Evolutionary conservation across 192 early-diverging fungal genomes (phyloP).

Genomic region (Coemansia guatemalensis): DNA sequence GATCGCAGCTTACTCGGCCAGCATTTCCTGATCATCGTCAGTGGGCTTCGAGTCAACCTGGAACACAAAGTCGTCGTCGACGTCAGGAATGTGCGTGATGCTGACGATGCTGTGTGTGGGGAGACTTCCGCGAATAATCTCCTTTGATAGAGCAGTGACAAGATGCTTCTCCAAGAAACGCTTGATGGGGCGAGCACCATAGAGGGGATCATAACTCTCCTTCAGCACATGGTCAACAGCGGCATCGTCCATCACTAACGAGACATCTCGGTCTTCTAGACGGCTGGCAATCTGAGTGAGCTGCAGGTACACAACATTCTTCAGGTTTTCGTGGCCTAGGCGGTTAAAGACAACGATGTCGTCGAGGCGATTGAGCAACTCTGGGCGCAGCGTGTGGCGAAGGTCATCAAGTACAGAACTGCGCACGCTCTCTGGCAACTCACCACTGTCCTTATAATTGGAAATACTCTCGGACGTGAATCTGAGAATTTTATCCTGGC

Average conservation of each 20-base stretch:
- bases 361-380: constrained; percentile 95
- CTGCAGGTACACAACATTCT: constrained; percentile 72
- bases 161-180: constrained; percentile 85
- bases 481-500: constrained; percentile 61
- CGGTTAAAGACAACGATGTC: constrained; percentile 89
- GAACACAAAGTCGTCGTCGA: constrained; percentile 38
- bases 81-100: constrained; percentile 42
- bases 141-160: constrained; percentile 75
- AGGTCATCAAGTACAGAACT: constrained; percentile 82
- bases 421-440: constrained; percentile 45
- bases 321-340: constrained; percentile 61
- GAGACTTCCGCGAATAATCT: constrained; percentile 67
- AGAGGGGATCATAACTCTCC: constrained; percentile 87
- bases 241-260: constrained; percentile 62
- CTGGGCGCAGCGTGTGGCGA: constrained; percentile 78
- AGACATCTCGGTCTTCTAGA: constrained; percentile 74
- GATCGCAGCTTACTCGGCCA: neutral
- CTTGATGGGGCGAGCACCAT: constrained; percentile 91
- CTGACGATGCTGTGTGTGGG: constrained; percentile 57
- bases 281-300: constrained; percentile 63
- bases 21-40: constrained; percentile 31
- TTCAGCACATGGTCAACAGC: constrained; percentile 77
- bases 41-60: constrained; percentile 31
- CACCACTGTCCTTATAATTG: constrained; percentile 20
- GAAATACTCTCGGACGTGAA: constrained; percentile 28